These are phyloP conservation scores for Serendipita sp. DNA, from an alignment of 768 basidiomycete species.

Conservation along the genomic window DNA sequence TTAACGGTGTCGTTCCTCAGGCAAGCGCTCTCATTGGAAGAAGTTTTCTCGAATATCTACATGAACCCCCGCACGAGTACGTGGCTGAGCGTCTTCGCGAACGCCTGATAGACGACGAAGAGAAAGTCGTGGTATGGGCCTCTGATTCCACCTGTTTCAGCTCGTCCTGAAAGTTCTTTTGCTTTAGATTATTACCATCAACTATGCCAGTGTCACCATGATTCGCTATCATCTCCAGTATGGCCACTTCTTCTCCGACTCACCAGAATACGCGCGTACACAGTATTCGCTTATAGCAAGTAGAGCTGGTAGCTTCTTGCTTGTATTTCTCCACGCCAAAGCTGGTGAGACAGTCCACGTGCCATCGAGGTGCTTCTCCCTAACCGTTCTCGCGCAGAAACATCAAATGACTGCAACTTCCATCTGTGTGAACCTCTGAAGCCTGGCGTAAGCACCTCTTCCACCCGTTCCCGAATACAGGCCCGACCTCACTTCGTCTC, in stretches of 20 bases:
- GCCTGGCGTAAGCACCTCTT: neutral
- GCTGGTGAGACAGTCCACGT: neutral
- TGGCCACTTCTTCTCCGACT: neutral
- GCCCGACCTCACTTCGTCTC: neutral
- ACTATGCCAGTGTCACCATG: neutral
- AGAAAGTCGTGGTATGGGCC: neutral
- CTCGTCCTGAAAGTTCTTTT: neutral
- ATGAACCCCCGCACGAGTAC: neutral
- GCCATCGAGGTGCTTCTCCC: neutral
- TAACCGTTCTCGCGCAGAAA: neutral
- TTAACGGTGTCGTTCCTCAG: neutral
- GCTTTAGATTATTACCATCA: neutral
- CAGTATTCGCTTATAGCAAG: neutral
- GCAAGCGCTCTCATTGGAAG: neutral
- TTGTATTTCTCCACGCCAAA: slow-evolving; percentile 1
- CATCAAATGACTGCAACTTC: neutral
- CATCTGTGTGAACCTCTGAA: slow-evolving; percentile 1
- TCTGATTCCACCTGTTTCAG: neutral
- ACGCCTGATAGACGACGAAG: neutral
- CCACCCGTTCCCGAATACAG: neutral
- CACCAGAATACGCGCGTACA: neutral
- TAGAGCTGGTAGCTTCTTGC: slow-evolving; percentile 2
- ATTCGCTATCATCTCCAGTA: neutral
- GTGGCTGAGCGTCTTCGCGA: neutral
- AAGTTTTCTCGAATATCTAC: slow-evolving; percentile 1